Evolutionary conservation across 345 rosid genomes (phyloP).

Genomic region (Citrus hindsii): DNA sequence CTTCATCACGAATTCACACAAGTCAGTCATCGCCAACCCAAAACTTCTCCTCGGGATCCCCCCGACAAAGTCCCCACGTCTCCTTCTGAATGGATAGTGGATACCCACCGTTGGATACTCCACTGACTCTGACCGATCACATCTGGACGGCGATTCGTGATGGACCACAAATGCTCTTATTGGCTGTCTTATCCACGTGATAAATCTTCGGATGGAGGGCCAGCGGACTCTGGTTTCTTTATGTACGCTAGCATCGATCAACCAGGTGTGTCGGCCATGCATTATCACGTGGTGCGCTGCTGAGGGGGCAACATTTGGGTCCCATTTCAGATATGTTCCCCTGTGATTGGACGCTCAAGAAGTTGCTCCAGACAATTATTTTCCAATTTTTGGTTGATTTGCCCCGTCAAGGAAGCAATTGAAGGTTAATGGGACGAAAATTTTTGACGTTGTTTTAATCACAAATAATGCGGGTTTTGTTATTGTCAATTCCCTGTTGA

Average conservation of each 20-base stretch:
- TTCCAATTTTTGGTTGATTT: not conserved
- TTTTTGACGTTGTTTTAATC: not conserved
- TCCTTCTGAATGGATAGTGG: too few relatives aligned
- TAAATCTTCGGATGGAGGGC: too few relatives aligned
- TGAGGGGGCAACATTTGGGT: slow-evolving; percentile 16
- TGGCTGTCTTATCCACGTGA: not conserved
- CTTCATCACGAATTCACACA: not conserved
- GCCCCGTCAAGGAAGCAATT: not conserved
- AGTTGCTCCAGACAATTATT: not conserved
- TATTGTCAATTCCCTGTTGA: too few relatives aligned
- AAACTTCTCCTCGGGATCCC: not conserved
- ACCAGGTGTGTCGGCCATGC: slow-evolving; percentile 19
- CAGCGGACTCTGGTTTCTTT: too few relatives aligned
- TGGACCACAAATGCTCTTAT: slow-evolving; percentile 14
- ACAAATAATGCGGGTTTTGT: too few relatives aligned
- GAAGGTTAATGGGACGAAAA: not conserved
- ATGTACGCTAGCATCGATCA: not conserved
- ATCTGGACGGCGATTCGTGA: not conserved
- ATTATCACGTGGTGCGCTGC: slow-evolving; percentile 22
- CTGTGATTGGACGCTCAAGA: not conserved
- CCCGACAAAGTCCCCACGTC: not conserved
- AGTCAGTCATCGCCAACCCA: not conserved
- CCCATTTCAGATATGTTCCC: slow-evolving; percentile 12
- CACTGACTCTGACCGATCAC: not conserved
- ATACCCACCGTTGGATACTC: not conserved